Evolutionary conservation across 352 stramenopile genomes (phyloP).

Genomic region (Thraustochytrium sp.): DNA sequence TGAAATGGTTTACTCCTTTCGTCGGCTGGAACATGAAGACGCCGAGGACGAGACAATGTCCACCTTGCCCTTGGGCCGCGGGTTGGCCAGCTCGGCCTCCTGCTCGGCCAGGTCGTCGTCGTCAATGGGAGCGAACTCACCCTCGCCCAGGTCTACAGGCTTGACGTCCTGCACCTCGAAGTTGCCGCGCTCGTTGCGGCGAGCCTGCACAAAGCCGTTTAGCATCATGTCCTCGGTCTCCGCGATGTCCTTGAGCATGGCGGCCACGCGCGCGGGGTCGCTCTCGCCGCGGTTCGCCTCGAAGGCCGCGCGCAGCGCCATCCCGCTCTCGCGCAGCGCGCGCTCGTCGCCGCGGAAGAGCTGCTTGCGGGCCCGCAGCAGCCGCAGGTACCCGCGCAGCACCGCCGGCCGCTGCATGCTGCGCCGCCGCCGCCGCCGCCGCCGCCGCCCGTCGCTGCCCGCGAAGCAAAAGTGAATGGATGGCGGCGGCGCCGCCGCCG

Average conservation of each 20-base stretch:
- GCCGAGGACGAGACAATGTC: no score
- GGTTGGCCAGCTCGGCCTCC: not conserved
- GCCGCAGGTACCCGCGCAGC: not conserved
- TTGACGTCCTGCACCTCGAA: slow-evolving; percentile 41
- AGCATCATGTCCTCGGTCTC: slow-evolving; percentile 42
- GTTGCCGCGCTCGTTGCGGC: slow-evolving; percentile 30
- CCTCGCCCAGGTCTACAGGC: not conserved
- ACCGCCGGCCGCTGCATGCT: not conserved
- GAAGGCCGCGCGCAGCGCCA: slow-evolving; percentile 2
- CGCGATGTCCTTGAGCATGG: slow-evolving; percentile 26
- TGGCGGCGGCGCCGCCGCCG: no score
- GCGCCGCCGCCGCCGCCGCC: no score
- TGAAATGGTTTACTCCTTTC: no score
- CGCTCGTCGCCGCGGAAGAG: slow-evolving; percentile 8
- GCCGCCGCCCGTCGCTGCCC: no score
- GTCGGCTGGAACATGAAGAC: no score
- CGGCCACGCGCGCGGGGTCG: not conserved
- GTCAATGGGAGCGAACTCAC: not conserved
- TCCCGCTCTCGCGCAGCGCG: not conserved
- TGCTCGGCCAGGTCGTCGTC: not conserved
- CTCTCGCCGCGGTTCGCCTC: not conserved
- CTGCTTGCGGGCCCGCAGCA: slow-evolving; percentile 12
- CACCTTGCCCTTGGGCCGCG: no score
- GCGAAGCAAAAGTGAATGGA: no score
- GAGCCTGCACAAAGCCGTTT: slow-evolving; percentile 30